phyloP scores from a whole-genome alignment of 148 eudicot species.

The Limonium bicolor region DNA sequence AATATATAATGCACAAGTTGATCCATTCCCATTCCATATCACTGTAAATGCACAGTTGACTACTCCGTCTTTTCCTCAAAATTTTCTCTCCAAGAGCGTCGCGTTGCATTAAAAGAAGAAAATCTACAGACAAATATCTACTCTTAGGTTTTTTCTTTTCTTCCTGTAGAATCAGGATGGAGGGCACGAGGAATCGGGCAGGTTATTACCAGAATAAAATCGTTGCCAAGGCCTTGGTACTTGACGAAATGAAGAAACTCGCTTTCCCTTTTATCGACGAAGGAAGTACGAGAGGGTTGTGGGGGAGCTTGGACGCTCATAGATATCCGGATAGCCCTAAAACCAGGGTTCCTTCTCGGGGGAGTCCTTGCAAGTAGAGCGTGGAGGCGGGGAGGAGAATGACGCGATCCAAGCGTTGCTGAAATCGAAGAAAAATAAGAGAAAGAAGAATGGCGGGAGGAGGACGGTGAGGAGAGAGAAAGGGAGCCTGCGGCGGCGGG shows the following conservation, averaged over 20 bases:
- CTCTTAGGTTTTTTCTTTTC: no score
- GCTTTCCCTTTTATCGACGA: constrained; percentile 52
- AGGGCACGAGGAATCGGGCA: no score
- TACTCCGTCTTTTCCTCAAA: no score
- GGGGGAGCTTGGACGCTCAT: constrained; percentile 27
- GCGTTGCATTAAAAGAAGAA: no score
- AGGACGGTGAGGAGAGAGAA: constrained; percentile 18
- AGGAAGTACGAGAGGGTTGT: constrained; percentile 21
- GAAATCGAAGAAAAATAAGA: constrained; percentile 5
- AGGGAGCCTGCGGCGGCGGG: constrained; percentile 27
- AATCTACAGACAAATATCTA: no score
- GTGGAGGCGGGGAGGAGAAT: constrained; percentile 11
- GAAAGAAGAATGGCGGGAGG: constrained; percentile 6
- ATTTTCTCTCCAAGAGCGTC: no score
- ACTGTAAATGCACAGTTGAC: neutral
- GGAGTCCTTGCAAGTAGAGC: constrained; percentile 4
- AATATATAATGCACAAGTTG: neutral
- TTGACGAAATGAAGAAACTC: constrained; percentile 77
- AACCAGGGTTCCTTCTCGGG: constrained; percentile 9
- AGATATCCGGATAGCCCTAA: constrained; percentile 27
- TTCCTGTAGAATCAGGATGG: no score
- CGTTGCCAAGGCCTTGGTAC: constrained; percentile 97
- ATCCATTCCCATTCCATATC: neutral
- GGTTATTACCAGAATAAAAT: constrained; percentile 86
- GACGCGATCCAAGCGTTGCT: constrained; percentile 2